Percentiles rank a stretch among this genome's conserved stretches.
These are phyloP conservation scores for Wickerhamomyces subpelliculosus DNA, from an alignment of 805 yeast species.

Conservation along the genomic window DNA sequence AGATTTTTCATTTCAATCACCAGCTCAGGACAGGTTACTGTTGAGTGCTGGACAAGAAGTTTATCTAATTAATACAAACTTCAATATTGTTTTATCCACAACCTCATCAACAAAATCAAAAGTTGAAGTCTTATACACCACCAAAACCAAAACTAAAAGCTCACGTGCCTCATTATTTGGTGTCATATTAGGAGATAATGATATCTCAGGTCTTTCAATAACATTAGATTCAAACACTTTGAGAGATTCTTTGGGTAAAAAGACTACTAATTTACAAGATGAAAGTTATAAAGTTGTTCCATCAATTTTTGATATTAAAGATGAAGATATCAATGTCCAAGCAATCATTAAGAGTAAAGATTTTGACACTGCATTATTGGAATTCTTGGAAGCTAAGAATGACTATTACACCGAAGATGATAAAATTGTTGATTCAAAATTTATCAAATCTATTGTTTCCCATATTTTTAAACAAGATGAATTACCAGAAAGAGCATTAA, in stretches of 20 bases:
- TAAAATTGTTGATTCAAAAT: conserved; percentile 51
- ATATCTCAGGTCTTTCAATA: conserved; percentile 27
- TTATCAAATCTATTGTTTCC: conserved; percentile 40
- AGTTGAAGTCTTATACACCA: conserved; percentile 9
- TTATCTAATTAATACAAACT: conserved; percentile 31
- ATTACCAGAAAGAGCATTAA: conserved; percentile 42
- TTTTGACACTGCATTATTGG: conserved; percentile 27
- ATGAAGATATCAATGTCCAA: conserved; percentile 8
- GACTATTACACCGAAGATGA: conserved; percentile 62
- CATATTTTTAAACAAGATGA: conserved; percentile 29
- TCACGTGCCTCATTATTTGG: conserved; percentile 9
- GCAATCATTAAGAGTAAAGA: conserved; percentile 19
- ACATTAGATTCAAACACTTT: conserved; percentile 64
- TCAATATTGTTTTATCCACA: conserved; percentile 18
- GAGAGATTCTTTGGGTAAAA: conserved; percentile 64
- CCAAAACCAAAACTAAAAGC: conserved; percentile 4
- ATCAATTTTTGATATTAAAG: conserved; percentile 20
- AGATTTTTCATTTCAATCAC: conserved; percentile 14
- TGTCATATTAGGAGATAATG: conserved; percentile 13
- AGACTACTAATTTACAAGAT: conserved; percentile 20
- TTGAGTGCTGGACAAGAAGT: conserved; percentile 19
- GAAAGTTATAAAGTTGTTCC: conserved; percentile 18
- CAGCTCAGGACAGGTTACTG: conserved; percentile 20
- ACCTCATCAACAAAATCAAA: conserved; percentile 11
- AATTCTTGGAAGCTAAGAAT: conserved; percentile 26